Conservation (phyloP, 2,329 filamentous ascomycete genomes). For the Hypoxylon sp. region DNA sequence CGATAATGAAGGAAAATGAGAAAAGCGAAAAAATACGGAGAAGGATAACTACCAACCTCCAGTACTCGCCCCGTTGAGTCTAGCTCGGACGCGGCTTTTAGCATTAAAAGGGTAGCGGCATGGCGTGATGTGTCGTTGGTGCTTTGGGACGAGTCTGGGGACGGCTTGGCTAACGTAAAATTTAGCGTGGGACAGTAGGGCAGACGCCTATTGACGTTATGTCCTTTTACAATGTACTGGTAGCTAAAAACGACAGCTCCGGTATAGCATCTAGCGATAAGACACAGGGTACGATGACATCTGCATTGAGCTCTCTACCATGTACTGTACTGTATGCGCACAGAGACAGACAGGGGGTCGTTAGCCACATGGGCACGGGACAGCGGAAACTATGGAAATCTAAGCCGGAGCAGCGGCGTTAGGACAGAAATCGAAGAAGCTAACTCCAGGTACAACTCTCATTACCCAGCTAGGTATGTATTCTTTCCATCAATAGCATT, state of each 20-base stretch:
- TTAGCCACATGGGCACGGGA: constrained; percentile 19
- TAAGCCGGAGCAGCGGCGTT: constrained; percentile 13
- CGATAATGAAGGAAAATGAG: background rate
- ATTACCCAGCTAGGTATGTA: background rate
- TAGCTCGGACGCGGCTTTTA: constrained; percentile 34
- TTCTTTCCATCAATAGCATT: background rate
- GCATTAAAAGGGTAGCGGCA: constrained; percentile 28
- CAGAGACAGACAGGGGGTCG: constrained; percentile 20
- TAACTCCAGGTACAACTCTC: constrained; percentile 12
- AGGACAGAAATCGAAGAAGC: background rate
- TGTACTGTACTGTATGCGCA: no score
- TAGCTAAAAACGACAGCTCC: constrained; percentile 11
- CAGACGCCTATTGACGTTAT: constrained; percentile 25
- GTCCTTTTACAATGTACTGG: constrained; percentile 9
- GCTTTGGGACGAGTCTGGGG: constrained; percentile 29
- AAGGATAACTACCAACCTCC: constrained; percentile 1
- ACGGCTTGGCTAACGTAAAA: constrained; percentile 19
- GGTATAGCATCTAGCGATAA: constrained; percentile 36
- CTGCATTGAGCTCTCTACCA: constrained; percentile 20
- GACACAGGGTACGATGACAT: constrained; percentile 31
- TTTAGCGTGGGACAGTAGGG: constrained; percentile 40
- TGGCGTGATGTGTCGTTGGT: constrained; percentile 40
- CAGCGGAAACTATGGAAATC: background rate
- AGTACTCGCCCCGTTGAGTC: constrained; percentile 19
- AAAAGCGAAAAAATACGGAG: constrained; percentile 11